Conservation (phyloP, 176 grass and related monocot genomes). For the Rhynchospora breviuscula region DNA sequence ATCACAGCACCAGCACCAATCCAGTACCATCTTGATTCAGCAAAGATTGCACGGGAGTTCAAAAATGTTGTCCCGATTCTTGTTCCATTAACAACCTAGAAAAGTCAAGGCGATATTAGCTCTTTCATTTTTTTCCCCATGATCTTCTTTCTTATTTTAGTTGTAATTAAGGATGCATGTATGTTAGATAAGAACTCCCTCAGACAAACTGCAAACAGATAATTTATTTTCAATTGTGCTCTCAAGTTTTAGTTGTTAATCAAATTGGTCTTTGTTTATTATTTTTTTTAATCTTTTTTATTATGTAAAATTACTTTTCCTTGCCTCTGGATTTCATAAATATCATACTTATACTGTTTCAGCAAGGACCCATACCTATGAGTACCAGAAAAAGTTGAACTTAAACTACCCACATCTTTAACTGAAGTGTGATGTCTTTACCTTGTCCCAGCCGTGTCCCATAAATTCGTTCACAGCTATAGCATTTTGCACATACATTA, state of each 20-base stretch:
- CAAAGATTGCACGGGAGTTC: slow-evolving; percentile 58
- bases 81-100: slow-evolving; percentile 24
- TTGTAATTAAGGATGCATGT: not conserved
- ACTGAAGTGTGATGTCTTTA: not conserved
- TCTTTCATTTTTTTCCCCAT: not conserved
- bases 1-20: slow-evolving; percentile 71
- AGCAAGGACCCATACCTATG: not conserved
- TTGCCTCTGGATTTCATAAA: not conserved
- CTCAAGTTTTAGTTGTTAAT: not conserved
- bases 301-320: not conserved
- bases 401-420: not conserved
- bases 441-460: slow-evolving; percentile 68
- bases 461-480: slow-evolving; percentile 74
- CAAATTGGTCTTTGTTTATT: not conserved
- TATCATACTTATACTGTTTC: not conserved
- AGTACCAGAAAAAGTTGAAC: not conserved
- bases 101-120: not conserved
- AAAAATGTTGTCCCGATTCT: slow-evolving; percentile 53
- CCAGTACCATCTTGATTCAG: slow-evolving; percentile 96
- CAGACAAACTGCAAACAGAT: not conserved
- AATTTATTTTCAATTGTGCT: not conserved
- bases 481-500: slow-evolving; percentile 82
- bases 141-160: not conserved
- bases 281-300: not conserved
- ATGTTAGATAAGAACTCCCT: no score